Conservation (phyloP, 1,139 yeast species). For the Suhomyces taliae region DNA sequence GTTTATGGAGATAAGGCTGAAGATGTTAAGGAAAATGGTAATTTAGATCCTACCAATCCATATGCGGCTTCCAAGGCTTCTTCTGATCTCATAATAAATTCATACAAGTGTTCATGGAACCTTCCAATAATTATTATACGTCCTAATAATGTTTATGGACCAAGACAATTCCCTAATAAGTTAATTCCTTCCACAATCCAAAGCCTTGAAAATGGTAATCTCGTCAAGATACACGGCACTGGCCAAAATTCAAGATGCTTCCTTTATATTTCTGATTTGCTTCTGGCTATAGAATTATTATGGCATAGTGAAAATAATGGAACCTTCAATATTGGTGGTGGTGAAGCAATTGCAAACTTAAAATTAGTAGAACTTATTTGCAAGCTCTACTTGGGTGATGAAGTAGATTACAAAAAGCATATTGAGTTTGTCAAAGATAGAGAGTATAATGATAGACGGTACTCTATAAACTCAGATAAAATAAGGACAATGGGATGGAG, state of each 20-base stretch:
- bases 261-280: constrained; percentile 50
- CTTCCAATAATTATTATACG: constrained; percentile 47
- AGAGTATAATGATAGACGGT: constrained; percentile 51
- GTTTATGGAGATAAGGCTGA: constrained; percentile 49
- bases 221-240: constrained; percentile 46
- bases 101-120: constrained; percentile 47
- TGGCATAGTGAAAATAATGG: constrained; percentile 31
- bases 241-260: constrained; percentile 50
- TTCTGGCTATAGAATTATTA: constrained; percentile 40
- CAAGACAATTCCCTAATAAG: constrained; percentile 58
- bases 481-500: constrained; percentile 49
- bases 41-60: constrained; percentile 55
- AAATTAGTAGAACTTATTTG: constrained; percentile 29
- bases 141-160: constrained; percentile 59
- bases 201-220: constrained; percentile 21
- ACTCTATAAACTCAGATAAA: constrained; percentile 41
- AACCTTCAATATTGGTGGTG: constrained; percentile 51
- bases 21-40: constrained; percentile 35
- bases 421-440: constrained; percentile 44
- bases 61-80: constrained; percentile 63
- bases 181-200: constrained; percentile 41
- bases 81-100: constrained; percentile 49
- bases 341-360: constrained; percentile 43
- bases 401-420: constrained; percentile 15
- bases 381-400: constrained; percentile 13